A percentile compares a stretch with the other conserved stretches of the same genome.
These are phyloP conservation scores for Neurospora sublineolata DNA, from an alignment of 495 filamentous ascomycete species.

Conservation along the genomic window DNA sequence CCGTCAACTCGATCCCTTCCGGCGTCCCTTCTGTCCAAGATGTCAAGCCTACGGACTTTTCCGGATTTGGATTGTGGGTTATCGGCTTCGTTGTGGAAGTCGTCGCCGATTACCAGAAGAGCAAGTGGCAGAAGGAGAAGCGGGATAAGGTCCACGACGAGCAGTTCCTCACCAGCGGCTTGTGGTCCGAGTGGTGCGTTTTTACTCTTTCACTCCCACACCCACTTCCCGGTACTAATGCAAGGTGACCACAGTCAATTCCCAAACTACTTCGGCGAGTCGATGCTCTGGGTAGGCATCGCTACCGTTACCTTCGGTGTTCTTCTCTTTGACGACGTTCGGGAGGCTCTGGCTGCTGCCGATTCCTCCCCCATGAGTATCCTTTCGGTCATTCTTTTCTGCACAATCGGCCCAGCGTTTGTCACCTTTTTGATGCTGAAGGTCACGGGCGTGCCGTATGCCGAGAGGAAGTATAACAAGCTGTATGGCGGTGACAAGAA, in stretches of 20 bases:
- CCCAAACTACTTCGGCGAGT: slow-evolving; percentile 61
- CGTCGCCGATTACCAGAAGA: slow-evolving; percentile 49
- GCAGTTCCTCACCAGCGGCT: slow-evolving; percentile 46
- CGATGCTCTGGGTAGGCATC: slow-evolving; percentile 52
- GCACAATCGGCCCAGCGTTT: slow-evolving; percentile 49
- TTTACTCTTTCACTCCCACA: background rate
- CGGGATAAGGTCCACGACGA: slow-evolving; percentile 49
- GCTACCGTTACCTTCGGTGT: slow-evolving; percentile 35
- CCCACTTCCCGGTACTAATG: background rate
- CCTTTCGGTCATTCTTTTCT: slow-evolving; percentile 32
- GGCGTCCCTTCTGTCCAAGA: slow-evolving; percentile 32
- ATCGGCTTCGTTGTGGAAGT: slow-evolving; percentile 49
- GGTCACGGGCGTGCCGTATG: slow-evolving; percentile 48
- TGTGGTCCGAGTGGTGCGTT: slow-evolving; percentile 40
- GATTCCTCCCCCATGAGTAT: slow-evolving; percentile 21
- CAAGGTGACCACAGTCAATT: slow-evolving; percentile 31
- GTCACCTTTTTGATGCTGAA: slow-evolving; percentile 48
- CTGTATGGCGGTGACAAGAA: slow-evolving; percentile 50
- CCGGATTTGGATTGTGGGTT: slow-evolving; percentile 42
- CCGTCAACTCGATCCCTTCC: slow-evolving; percentile 46
- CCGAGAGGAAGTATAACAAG: slow-evolving; percentile 55
- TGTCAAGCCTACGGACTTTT: slow-evolving; percentile 35
- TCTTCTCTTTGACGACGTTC: slow-evolving; percentile 30
- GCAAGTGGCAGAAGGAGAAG: slow-evolving; percentile 43
- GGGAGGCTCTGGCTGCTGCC: slow-evolving; percentile 31